These are phyloP conservation scores for Arthrobotrys conoides DNA, from an alignment of 2,329 filamentous ascomycete species.

Conservation along the genomic window DNA sequence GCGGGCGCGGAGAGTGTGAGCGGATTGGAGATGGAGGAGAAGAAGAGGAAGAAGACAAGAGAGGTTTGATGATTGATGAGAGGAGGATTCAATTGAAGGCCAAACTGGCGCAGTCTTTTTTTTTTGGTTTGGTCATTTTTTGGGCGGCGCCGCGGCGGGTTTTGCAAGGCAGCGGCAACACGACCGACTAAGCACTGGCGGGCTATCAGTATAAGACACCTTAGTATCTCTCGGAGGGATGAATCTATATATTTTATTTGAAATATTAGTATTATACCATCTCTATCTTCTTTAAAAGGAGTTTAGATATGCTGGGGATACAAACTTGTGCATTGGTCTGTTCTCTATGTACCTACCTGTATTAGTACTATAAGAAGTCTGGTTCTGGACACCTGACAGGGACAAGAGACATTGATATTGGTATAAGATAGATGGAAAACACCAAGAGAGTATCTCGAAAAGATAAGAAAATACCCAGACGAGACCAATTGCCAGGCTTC, in stretches of 20 bases:
- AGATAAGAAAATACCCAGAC: not conserved
- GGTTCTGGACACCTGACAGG: not conserved
- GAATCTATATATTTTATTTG: too few species aligned
- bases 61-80: constrained; percentile 13
- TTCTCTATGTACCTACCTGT: too few species aligned
- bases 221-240: too few species aligned
- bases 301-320: not conserved
- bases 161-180: not conserved
- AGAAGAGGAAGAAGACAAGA: not conserved
- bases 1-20: not conserved
- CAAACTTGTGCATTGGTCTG: not conserved
- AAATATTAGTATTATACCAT: too few species aligned
- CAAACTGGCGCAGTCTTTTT: constrained; percentile 6
- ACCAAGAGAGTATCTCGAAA: constrained; percentile 1
- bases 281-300: too few species aligned
- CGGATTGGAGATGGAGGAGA: constrained; percentile 13
- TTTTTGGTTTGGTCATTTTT: constrained; percentile 18
- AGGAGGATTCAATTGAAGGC: constrained; percentile 12
- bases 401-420: not conserved
- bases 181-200: too few species aligned
- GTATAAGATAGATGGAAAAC: not conserved
- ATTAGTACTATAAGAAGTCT: not conserved
- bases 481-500: constrained; percentile 1
- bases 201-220: too few species aligned
- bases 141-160: constrained; percentile 8